Conservation (phyloP, 148 eudicot genomes). For the Silene latifolia region DNA sequence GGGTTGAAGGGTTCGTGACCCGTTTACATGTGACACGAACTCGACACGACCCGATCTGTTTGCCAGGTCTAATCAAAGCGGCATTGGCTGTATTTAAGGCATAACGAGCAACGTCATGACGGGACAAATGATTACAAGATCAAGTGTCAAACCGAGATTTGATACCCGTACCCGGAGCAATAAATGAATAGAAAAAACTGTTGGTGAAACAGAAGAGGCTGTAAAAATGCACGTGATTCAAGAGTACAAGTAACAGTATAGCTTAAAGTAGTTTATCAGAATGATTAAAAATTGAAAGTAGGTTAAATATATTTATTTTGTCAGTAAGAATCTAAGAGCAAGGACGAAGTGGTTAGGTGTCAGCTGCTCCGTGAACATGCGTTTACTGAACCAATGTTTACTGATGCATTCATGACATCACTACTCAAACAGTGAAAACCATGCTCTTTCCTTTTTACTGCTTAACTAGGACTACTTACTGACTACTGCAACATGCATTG, state of each 20-base stretch:
- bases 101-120: no score
- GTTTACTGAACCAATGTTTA: background rate
- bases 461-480: background rate
- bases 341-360: background rate
- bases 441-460: background rate
- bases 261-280: background rate
- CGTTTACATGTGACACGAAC: no score
- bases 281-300: background rate
- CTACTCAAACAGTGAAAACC: background rate
- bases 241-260: background rate
- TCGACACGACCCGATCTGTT: no score
- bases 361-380: background rate
- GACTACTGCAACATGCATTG: background rate
- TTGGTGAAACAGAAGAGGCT: background rate
- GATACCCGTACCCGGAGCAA: background rate
- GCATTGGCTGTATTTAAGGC: no score
- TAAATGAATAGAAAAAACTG: background rate
- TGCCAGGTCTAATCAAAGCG: no score
- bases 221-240: slow-evolving; percentile 10
- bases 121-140: background rate
- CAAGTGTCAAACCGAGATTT: background rate
- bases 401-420: background rate
- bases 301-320: background rate
- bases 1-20: no score
- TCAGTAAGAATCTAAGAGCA: background rate